Evolutionary conservation across 2,329 filamentous ascomycete species (phyloP), one percentile per base, ranked within the genome.

Genomic region (Diaporthe longicolla): DNA sequence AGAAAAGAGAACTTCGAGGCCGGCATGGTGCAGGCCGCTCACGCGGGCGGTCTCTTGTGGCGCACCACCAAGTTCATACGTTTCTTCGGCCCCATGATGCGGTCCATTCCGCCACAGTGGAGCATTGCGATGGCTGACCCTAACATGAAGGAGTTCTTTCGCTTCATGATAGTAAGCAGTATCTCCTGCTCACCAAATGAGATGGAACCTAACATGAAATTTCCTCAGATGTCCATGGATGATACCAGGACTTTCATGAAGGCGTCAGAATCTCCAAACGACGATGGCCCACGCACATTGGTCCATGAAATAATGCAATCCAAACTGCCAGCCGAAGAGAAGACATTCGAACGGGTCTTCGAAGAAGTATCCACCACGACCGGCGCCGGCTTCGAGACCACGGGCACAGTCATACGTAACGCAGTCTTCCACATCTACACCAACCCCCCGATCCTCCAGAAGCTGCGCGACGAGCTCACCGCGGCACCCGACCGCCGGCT

Each of bases 321-420:
- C 57, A 73, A 75, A n/a, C 79, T 86, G 0, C 81, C 84, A 1
- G 50, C 76, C 1, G 32, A 76, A 4, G 84, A 84, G 54, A 85
- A 84, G 74, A 76, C 78, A 0, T 26, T 78, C 0, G 35, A 61
- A 1, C 79, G 84, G 0, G 76, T 85, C 8, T 76, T 76, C 9
- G 77, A 81, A 11, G 84, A 86, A 26, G 80, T 78, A n/a, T 55
- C 78, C 21, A 75, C 78, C 0, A 58, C 84, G 0, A 78, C 82
- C 15, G 78, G 78, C 1, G 85, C 84, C 3, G 85, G 83, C 3
- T 83, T 81, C 15, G 80, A 84, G 52, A 86, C 84, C 0, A 82
- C 80, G 0, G 79, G 79, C 15, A 80, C 79, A 76, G 78, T 80
- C 0, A 77, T 87, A 24, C 76, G 80, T 3, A 74, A 83, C 8